Base-by-base conservation (phyloP, 371 early-diverging fungal species). In the Mucor lusitanicus region DNA sequence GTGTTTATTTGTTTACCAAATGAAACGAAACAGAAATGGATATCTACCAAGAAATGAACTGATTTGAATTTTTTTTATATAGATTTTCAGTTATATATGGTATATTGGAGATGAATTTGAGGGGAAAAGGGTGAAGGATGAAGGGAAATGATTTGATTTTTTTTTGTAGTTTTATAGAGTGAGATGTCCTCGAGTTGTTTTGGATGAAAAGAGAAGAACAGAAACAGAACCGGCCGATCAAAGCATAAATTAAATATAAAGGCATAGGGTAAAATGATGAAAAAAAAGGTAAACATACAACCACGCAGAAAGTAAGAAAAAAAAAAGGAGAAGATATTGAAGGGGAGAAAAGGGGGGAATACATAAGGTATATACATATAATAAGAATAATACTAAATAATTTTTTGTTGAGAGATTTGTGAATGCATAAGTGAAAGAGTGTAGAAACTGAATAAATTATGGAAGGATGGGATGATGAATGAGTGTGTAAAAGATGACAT, bases 201-300 rank as follows among this genome's bases (percentile, higher is more conserved):
- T 42, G 28, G n/a, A 17, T 33, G 56, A 56, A 39, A 59, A 57
- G 50, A 25, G 25, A 58, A 17, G 48, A 59, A 35, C 44, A 63
- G 58, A 69, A 67, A 63, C 59, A 67, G 71, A 65, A 62, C 71
- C 71, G 71, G 71, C 71, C 71, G 71, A 71, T 71, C 71, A 62
- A 56, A 60, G 66, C 69, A 69, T 69, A 69, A 69, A 64, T 54
- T 59, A 54, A 57, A 23, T 15, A 46, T 23, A 69, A 58, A 25
- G 27, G 55, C 32, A 64, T 27, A 40, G 3, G 48, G n/a, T 60
- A 11, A 61, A 60, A 59, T 62, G 56, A 44, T 35, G 58, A 54
- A 61, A 40, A 61, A 40, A 54, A 65, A 40, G 35, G 28, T 19
- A 44, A 44, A 33, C 64, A 65, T 59, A 65, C 53, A 64, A 69